Percentiles rank a stretch among this genome's conserved stretches.
Evolutionary conservation across 371 early-diverging fungal species (phyloP).

Genomic region (Conidiobolus incongruus): DNA sequence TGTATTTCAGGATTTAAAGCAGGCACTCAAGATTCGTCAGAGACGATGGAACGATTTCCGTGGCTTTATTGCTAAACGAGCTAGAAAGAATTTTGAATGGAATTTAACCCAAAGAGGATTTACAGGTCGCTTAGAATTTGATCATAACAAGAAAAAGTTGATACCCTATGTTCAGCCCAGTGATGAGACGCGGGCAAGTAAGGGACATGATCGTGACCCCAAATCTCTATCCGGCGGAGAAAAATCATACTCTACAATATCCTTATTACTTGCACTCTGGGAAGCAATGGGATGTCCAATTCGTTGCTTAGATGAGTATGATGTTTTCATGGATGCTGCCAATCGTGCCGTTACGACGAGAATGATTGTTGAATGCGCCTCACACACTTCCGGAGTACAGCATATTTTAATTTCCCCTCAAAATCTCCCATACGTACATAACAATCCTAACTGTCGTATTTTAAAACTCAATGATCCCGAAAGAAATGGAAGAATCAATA

Average conservation of each 20-base stretch:
- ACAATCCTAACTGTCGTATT: no score
- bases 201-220: conserved; percentile 42
- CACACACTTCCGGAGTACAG: conserved; percentile 41
- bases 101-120: conserved; percentile 69
- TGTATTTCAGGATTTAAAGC: conserved; percentile 17
- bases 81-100: conserved; percentile 41
- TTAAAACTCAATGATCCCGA: no score
- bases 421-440: conserved; percentile 17
- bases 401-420: conserved; percentile 92
- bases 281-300: conserved; percentile 87
- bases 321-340: conserved; percentile 99
- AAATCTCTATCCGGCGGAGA: conserved; percentile 95
- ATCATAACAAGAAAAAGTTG: conserved; percentile 47
- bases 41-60: conserved; percentile 40
- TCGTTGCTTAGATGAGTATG: conserved; percentile 96
- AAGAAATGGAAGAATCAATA: no score
- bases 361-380: conserved; percentile 69
- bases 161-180: conserved; percentile 14
- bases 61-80: conserved; percentile 41
- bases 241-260: conserved; percentile 96
- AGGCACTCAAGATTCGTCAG: conserved; percentile 28
- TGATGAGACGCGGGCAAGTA: conserved; percentile 13
- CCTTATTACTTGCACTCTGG: conserved; percentile 93
- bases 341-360: conserved; percentile 73
- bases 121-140: conserved; percentile 59